A percentile compares a stretch with the other conserved stretches of the same genome.
Conservation (phyloP, 2,329 filamentous ascomycete species). For the Truncatella angustata region DNA sequence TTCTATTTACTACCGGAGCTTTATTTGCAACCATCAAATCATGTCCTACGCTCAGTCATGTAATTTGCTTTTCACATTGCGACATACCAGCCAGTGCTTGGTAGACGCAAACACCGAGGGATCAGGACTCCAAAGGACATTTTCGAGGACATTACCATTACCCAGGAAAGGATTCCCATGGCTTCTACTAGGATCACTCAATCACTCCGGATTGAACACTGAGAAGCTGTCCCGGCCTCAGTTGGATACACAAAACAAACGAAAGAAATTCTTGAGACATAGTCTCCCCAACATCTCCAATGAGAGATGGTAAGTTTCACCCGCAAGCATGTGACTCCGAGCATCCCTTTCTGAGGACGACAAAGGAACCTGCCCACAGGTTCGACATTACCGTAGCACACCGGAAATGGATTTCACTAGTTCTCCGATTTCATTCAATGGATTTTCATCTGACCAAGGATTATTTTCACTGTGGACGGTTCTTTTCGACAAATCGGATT, state of each 20-base stretch:
- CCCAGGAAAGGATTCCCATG: constrained; percentile 3
- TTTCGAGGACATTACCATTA: constrained; percentile 17
- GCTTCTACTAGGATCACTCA: constrained; percentile 6
- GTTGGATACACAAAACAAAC: constrained; percentile 28
- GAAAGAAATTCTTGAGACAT: not conserved
- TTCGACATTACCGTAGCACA: not conserved
- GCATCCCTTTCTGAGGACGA: no score
- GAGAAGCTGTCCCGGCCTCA: constrained; percentile 20
- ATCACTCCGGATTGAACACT: not conserved
- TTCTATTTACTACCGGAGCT: constrained; percentile 45
- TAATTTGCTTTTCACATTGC: constrained; percentile 26
- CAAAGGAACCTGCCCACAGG: constrained; percentile 3
- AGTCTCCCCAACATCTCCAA: not conserved
- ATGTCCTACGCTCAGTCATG: constrained; percentile 30
- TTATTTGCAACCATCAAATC: constrained; percentile 31
- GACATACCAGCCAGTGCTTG: constrained; percentile 27
- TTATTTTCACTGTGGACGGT: not conserved
- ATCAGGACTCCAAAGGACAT: constrained; percentile 12
- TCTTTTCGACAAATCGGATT: no score
- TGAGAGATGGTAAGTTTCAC: constrained; percentile 35
- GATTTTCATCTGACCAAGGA: not conserved
- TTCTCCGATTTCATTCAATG: not conserved
- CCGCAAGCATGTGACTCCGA: constrained; percentile 28
- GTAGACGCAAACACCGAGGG: constrained; percentile 8
- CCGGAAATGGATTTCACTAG: constrained; percentile 3